These are phyloP conservation scores for Trichocladium uniseriatum DNA, from an alignment of 495 filamentous ascomycete species.

Conservation along the genomic window DNA sequence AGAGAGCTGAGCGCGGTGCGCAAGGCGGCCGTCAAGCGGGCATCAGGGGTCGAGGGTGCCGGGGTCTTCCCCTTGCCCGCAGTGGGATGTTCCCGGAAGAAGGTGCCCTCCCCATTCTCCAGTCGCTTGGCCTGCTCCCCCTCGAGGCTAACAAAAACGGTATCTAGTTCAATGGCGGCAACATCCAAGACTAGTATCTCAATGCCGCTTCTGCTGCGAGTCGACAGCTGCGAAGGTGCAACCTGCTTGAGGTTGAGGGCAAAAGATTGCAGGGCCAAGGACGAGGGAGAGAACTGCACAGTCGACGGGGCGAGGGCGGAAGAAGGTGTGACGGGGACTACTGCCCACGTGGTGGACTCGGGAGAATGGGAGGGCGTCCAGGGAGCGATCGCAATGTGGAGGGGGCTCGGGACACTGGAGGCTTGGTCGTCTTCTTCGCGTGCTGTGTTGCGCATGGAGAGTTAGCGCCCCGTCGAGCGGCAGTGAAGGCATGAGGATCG, in stretches of 20 bases:
- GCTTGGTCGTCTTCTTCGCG: conserved; percentile 23
- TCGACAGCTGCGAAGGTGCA: conserved; percentile 54
- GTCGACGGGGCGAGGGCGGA: conserved; percentile 58
- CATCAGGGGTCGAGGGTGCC: conserved; percentile 43
- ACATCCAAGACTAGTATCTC: conserved; percentile 79
- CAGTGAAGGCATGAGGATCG: background rate
- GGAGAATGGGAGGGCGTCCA: conserved; percentile 58
- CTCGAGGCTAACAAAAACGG: conserved; percentile 77
- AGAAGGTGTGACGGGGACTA: conserved; percentile 65
- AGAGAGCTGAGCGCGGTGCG: conserved; percentile 60
- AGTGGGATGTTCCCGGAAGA: conserved; percentile 40
- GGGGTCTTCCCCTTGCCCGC: conserved; percentile 20
- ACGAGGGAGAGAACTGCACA: conserved; percentile 71
- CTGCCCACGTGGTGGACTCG: conserved; percentile 66
- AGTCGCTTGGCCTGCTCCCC: conserved; percentile 53
- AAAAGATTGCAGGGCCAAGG: conserved; percentile 70
- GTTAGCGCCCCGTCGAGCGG: conserved; percentile 8
- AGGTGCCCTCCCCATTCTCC: conserved; percentile 49
- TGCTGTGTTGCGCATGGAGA: conserved; percentile 6
- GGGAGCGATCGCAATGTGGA: conserved; percentile 72
- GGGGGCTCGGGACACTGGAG: conserved; percentile 26
- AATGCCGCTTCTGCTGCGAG: conserved; percentile 52
- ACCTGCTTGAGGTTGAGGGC: conserved; percentile 49
- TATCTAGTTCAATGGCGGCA: conserved; percentile 66
- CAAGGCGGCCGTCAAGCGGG: conserved; percentile 65